Conservation (phyloP, 768 basidiomycete genomes). For the Lanmaoa pseudosensibilis region DNA sequence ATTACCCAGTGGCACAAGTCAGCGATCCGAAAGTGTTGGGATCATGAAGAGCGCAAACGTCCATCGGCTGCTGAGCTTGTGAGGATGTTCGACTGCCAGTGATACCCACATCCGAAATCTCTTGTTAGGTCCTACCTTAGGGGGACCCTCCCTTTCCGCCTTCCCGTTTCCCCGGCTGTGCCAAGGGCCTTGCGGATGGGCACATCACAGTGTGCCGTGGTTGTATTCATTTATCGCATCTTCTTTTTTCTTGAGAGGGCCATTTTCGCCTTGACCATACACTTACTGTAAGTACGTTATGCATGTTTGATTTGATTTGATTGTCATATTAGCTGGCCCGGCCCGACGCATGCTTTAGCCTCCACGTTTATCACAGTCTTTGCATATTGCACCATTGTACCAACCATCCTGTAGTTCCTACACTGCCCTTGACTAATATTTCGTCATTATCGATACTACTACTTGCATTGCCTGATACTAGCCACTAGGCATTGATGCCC, state of each 20-base stretch:
- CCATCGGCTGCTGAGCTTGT: conserved; percentile 15
- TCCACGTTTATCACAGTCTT: no score
- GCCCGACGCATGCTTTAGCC: no score
- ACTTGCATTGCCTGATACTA: no score
- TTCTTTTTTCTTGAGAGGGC: no score
- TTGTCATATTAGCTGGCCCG: background rate
- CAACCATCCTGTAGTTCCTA: background rate
- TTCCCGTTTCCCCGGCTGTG: background rate
- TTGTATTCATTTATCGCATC: background rate
- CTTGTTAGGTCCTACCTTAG: background rate
- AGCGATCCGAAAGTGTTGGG: conserved; percentile 21
- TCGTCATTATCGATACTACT: no score
- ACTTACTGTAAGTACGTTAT: background rate
- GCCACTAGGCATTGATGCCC: no score
- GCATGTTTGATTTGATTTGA: no score
- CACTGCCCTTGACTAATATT: background rate
- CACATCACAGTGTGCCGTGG: background rate
- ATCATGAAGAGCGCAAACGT: conserved; percentile 13
- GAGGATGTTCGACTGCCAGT: background rate
- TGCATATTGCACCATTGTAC: background rate
- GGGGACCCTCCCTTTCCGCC: background rate
- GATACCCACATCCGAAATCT: background rate
- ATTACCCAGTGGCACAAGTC: conserved; percentile 2
- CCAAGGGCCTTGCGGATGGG: background rate
- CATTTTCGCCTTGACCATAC: background rate